Percentiles rank a stretch among this genome's conserved stretches.
Evolutionary conservation across 495 filamentous ascomycete genomes (phyloP).

Genomic region (Xylaria grammica): DNA sequence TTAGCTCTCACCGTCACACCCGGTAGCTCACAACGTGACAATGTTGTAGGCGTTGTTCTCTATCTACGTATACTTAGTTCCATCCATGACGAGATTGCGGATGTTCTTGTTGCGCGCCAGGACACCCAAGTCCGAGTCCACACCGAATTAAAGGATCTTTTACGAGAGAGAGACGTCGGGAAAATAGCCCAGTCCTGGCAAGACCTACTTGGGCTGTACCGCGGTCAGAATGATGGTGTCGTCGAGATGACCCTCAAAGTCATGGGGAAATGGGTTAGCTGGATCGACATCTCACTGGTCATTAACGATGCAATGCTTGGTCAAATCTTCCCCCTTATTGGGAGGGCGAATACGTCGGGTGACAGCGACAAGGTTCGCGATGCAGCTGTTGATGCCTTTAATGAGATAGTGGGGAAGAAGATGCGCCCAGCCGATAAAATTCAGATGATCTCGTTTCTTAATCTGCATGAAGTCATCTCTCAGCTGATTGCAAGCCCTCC

Average conservation of each 20-base stretch:
- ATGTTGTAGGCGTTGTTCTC: slow-evolving; percentile 75
- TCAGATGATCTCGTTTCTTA: slow-evolving; percentile 88
- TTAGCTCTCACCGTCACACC: slow-evolving; percentile 67
- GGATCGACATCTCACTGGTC: slow-evolving; percentile 93
- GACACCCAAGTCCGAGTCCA: slow-evolving; percentile 77
- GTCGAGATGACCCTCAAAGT: slow-evolving; percentile 86
- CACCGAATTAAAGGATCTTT: slow-evolving; percentile 84
- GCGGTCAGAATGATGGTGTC: slow-evolving; percentile 71
- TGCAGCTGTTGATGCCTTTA: slow-evolving; percentile 89
- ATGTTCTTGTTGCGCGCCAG: slow-evolving; percentile 79
- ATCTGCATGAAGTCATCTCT: slow-evolving; percentile 77
- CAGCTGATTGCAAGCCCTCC: slow-evolving; percentile 82
- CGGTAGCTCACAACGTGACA: slow-evolving; percentile 62
- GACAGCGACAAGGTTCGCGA: slow-evolving; percentile 77
- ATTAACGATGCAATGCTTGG: slow-evolving; percentile 86
- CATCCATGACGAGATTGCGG: slow-evolving; percentile 96
- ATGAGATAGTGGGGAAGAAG: slow-evolving; percentile 95
- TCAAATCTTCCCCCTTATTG: slow-evolving; percentile 80
- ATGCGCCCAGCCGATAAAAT: slow-evolving; percentile 94
- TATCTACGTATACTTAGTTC: slow-evolving; percentile 87
- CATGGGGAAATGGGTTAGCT: slow-evolving; percentile 94
- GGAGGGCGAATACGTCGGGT: slow-evolving; percentile 53
- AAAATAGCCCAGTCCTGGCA: slow-evolving; percentile 90
- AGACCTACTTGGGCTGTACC: slow-evolving; percentile 83
- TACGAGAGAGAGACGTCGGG: slow-evolving; percentile 80